Evolutionary conservation across 225 moss, liverwort and hornwort genomes (phyloP).

Genomic region (Ulota crispa): DNA sequence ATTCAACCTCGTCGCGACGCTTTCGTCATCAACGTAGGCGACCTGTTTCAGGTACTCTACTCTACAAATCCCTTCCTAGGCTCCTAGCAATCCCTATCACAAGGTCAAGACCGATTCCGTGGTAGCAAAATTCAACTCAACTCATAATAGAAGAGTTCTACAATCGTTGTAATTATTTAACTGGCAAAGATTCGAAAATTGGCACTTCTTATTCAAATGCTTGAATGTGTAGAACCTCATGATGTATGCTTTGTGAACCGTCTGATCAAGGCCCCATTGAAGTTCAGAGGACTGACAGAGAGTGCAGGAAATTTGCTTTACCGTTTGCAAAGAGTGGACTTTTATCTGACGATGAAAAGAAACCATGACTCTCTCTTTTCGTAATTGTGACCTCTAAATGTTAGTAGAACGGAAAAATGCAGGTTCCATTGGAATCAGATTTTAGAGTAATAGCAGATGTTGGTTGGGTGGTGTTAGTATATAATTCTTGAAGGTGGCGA

Average conservation of each 20-base stretch:
- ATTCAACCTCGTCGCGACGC: conserved; percentile 67
- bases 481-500: not conserved
- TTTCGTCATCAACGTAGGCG: conserved; percentile 76
- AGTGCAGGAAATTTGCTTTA: not conserved
- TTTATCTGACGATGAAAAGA: not conserved
- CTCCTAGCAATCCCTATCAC: too few relatives aligned
- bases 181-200: not conserved
- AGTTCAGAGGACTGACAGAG: not conserved
- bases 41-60: conserved; percentile 62
- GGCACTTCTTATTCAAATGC: not conserved
- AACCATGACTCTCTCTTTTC: not conserved
- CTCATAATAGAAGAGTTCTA: not conserved
- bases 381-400: not conserved
- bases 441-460: not conserved
- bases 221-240: not conserved
- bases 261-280: not conserved
- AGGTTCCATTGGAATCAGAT: not conserved
- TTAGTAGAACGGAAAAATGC: not conserved
- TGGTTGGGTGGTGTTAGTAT: too few relatives aligned
- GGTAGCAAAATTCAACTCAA: not conserved
- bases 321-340: not conserved
- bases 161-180: not conserved
- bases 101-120: too few relatives aligned
- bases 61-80: not conserved
- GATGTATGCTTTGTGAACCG: too few relatives aligned